A percentile compares a stretch with the other conserved stretches of the same genome.
Conservation (phyloP, 2,329 filamentous ascomycete species). For the Fusarium verticillioides region DNA sequence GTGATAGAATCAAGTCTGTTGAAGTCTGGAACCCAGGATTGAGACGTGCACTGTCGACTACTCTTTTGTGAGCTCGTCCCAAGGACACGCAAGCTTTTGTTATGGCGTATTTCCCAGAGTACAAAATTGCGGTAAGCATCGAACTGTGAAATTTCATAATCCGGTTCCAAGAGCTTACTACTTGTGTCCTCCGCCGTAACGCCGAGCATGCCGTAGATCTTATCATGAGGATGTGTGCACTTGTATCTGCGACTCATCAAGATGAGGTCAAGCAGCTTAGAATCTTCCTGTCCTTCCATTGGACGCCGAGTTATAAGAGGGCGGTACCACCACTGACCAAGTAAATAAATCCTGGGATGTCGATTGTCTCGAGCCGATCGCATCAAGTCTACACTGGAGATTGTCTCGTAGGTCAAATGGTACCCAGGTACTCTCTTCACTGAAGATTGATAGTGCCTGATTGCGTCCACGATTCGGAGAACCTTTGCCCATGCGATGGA, state of each 20-base stretch:
- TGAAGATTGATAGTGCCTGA: accelerated
- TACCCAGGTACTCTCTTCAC: accelerated
- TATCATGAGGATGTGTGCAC: neutral
- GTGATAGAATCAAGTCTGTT: neutral
- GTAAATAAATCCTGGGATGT: neutral
- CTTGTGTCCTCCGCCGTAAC: accelerated
- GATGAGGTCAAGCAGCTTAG: accelerated
- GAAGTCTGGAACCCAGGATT: neutral
- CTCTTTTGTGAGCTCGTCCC: neutral
- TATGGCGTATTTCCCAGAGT: accelerated
- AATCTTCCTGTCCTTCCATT: accelerated
- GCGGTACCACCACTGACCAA: accelerated
- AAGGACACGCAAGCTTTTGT: neutral
- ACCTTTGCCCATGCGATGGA: accelerated
- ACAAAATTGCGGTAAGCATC: accelerated
- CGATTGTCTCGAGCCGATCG: accelerated
- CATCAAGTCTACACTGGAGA: neutral
- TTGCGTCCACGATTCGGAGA: accelerated
- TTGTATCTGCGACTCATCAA: neutral
- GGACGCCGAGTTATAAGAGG: accelerated
- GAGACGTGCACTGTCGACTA: accelerated
- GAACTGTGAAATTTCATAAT: accelerated
- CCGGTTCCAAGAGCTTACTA: neutral
- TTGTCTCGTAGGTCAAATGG: accelerated
- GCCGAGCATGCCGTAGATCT: neutral